Percentiles rank a stretch among this genome's conserved stretches.
phyloP scores from a whole-genome alignment of 2,329 filamentous ascomycete genomes.

The Diplodia intermedia region DNA sequence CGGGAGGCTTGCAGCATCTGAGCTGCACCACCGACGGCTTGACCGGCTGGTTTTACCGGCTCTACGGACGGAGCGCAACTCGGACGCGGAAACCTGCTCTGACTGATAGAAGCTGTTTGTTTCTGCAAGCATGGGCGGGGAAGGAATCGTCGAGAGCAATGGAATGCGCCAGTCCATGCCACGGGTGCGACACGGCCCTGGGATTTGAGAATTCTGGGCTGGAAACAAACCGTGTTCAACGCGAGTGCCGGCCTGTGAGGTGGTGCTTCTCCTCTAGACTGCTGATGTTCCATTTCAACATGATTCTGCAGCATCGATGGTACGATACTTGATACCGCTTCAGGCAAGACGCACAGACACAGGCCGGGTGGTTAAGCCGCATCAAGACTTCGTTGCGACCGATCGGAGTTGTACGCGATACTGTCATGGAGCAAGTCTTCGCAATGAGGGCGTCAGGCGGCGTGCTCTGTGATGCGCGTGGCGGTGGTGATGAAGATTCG shows the following conservation, averaged over 20 bases:
- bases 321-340: neutral
- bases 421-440: neutral
- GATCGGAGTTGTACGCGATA: neutral
- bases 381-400: constrained; percentile 10
- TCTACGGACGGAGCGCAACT: neutral
- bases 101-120: neutral
- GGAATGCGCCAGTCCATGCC: constrained; percentile 2
- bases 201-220: neutral
- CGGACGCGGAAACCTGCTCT: neutral
- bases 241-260: neutral
- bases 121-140: neutral
- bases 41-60: neutral
- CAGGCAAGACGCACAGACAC: constrained; percentile 15
- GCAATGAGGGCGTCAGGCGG: constrained; percentile 4
- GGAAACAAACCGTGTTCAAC: neutral
- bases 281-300: too few relatives aligned
- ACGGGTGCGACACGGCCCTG: constrained; percentile 3
- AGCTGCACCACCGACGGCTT: neutral
- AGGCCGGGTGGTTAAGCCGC: neutral
- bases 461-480: constrained; percentile 1
- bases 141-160: neutral
- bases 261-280: neutral
- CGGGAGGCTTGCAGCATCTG: constrained; percentile 15
- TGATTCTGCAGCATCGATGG: neutral
- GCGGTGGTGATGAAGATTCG: constrained; percentile 4